Percentiles rank a stretch among this genome's conserved stretches.
phyloP scores from a whole-genome alignment of 192 early-diverging fungal species.

The Pilobolus umbonatus region DNA sequence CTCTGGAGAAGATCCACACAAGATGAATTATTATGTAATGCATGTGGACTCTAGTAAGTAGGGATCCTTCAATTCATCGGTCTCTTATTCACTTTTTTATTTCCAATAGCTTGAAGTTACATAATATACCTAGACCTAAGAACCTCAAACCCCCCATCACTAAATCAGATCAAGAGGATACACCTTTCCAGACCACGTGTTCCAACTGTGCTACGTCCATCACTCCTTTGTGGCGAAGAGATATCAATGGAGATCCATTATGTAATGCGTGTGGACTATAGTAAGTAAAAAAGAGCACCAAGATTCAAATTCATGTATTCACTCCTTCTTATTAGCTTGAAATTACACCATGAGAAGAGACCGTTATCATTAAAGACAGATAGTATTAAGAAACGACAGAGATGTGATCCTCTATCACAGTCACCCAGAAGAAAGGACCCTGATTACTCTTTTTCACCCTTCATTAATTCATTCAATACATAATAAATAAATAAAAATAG shows the following conservation, averaged over 20 bases:
- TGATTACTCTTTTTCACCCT: no score
- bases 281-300: slow-evolving; percentile 24
- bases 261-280: slow-evolving; percentile 60
- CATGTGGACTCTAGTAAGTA: slow-evolving; percentile 55
- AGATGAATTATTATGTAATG: slow-evolving; percentile 52
- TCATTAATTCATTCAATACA: not conserved
- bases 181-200: slow-evolving; percentile 43
- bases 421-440: no score
- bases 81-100: not conserved
- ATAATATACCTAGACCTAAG: slow-evolving; percentile 68
- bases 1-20: slow-evolving; percentile 80
- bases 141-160: slow-evolving; percentile 71
- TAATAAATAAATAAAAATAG: slow-evolving; percentile 1
- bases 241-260: slow-evolving; percentile 47
- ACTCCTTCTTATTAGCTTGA: slow-evolving; percentile 13
- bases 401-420: no score
- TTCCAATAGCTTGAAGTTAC: slow-evolving; percentile 6
- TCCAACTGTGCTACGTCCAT: slow-evolving; percentile 77
- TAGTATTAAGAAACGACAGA: slow-evolving; percentile 28
- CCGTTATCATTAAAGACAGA: slow-evolving; percentile 27
- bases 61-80: no score
- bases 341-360: slow-evolving; percentile 31
- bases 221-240: slow-evolving; percentile 94
- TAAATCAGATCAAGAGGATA: slow-evolving; percentile 47
- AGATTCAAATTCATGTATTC: not conserved